These are phyloP conservation scores for Tilletia walkeri DNA, from an alignment of 1,284 basidiomycete species.

Conservation along the genomic window DNA sequence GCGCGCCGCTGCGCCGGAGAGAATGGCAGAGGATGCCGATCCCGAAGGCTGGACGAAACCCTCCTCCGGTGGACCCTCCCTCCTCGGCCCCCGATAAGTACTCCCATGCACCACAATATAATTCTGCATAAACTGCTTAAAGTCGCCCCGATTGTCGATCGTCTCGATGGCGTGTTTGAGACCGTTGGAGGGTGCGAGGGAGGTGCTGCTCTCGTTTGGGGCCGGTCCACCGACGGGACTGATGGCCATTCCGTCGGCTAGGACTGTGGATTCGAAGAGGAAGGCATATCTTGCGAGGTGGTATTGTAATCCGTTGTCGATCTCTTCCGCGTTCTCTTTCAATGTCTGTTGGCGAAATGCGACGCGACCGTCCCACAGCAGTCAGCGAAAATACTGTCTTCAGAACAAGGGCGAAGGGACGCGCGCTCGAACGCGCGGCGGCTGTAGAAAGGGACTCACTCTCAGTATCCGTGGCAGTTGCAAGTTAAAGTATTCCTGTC, in stretches of 20 bases:
- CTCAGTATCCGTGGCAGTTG: conserved; percentile 89
- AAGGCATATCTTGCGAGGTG: conserved; percentile 92
- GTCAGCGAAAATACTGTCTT: no score
- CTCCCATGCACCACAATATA: conserved; percentile 78
- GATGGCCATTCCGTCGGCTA: conserved; percentile 81
- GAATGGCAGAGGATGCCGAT: not conserved
- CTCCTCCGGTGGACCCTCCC: conserved; percentile 57
- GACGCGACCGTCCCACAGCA: no score
- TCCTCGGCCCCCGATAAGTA: conserved; percentile 57
- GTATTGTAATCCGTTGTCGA: conserved; percentile 94
- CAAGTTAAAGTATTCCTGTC: conserved; percentile 70
- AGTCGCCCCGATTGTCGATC: conserved; percentile 91
- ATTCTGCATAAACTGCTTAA: conserved; percentile 95
- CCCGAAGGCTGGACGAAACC: conserved; percentile 41
- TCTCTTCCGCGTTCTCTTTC: conserved; percentile 92
- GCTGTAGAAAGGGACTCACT: conserved; percentile 58
- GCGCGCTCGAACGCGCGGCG: no score
- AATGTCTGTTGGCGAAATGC: conserved; percentile 56
- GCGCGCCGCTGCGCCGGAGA: conserved; percentile 1
- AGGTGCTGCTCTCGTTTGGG: conserved; percentile 12
- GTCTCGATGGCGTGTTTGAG: conserved; percentile 81
- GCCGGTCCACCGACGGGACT: conserved; percentile 64
- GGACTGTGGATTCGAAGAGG: conserved; percentile 82
- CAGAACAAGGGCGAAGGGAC: not conserved
- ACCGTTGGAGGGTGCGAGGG: conserved; percentile 58